Conservation (phyloP, 768 basidiomycete species). For the Paxillus ammoniavirescens region DNA sequence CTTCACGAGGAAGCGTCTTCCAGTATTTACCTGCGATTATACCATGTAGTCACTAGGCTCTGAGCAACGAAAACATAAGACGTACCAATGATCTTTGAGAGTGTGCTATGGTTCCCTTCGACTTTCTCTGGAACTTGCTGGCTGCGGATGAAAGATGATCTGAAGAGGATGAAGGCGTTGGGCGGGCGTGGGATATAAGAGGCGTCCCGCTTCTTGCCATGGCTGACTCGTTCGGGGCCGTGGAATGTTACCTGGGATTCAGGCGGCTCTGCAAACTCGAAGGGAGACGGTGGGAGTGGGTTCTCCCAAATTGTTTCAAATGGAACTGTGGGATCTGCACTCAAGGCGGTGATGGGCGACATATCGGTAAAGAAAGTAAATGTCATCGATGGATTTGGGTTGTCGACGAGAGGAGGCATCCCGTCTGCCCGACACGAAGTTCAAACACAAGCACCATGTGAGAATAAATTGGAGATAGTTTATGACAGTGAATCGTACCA, state of each 20-base stretch:
- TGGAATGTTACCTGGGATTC: slow-evolving; percentile 23
- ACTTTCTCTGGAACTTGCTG: slow-evolving; percentile 74
- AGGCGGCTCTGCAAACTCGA: slow-evolving; percentile 12
- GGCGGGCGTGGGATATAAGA: slow-evolving; percentile 81
- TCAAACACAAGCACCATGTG: slow-evolving; percentile 3
- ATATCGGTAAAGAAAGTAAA: slow-evolving; percentile 67
- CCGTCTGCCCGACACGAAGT: slow-evolving; percentile 32
- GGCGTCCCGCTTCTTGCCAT: slow-evolving; percentile 64
- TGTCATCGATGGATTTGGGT: slow-evolving; percentile 49
- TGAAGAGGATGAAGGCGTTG: slow-evolving; percentile 85
- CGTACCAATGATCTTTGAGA: slow-evolving; percentile 79
- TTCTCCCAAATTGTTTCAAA: slow-evolving; percentile 35
- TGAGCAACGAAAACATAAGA: background rate
- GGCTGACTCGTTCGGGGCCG: slow-evolving; percentile 41
- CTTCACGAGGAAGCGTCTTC: slow-evolving; percentile 65
- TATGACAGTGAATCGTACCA: slow-evolving; percentile 22
- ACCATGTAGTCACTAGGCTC: background rate
- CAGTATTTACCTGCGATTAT: slow-evolving; percentile 59
- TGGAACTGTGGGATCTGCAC: slow-evolving; percentile 31
- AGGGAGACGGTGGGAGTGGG: slow-evolving; percentile 18
- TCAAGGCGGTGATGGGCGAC: slow-evolving; percentile 50
- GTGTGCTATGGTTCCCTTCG: slow-evolving; percentile 75
- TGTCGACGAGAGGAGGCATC: slow-evolving; percentile 54
- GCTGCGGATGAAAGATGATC: slow-evolving; percentile 72
- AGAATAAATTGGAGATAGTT: slow-evolving; percentile 2